Evolutionary conservation across 169 alveolate genomes (phyloP).

Genomic region (Cryptosporidium bovis): DNA sequence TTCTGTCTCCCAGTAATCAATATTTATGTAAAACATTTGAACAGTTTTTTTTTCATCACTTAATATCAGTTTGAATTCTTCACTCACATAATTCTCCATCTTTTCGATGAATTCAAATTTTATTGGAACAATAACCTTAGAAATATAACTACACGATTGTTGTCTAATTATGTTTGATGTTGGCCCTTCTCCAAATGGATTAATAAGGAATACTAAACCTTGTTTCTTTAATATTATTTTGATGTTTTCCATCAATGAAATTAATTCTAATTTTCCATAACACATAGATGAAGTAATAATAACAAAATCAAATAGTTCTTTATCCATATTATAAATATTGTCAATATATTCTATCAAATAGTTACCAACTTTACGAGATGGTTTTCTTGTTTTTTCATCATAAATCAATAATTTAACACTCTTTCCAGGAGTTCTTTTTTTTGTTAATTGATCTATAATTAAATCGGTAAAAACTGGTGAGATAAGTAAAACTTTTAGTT

Average conservation of each 20-base stretch:
- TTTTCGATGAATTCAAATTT: background rate
- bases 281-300: constrained; percentile 22
- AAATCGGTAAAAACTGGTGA: constrained; percentile 51
- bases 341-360: constrained; percentile 11
- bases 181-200: constrained; percentile 61
- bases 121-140: constrained; percentile 44
- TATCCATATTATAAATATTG: background rate
- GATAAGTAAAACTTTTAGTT: constrained; percentile 9
- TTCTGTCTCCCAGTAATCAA: constrained; percentile 33
- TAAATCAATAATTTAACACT: background rate
- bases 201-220: constrained; percentile 28
- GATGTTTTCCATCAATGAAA: constrained; percentile 25
- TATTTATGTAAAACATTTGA: background rate
- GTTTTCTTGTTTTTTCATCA: background rate
- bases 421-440: background rate
- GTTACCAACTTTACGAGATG: background rate
- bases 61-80: constrained; percentile 9
- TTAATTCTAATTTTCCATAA: constrained; percentile 40
- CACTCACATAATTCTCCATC: background rate
- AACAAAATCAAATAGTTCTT: constrained; percentile 8
- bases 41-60: constrained; percentile 31
- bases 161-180: constrained; percentile 46
- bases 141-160: constrained; percentile 23
- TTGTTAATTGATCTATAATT: background rate
- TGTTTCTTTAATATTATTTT: constrained; percentile 18